Percentiles rank a stretch among this genome's conserved stretches.
Conservation (phyloP, 352 stramenopile genomes). For the Globisporangium apiculatum region DNA sequence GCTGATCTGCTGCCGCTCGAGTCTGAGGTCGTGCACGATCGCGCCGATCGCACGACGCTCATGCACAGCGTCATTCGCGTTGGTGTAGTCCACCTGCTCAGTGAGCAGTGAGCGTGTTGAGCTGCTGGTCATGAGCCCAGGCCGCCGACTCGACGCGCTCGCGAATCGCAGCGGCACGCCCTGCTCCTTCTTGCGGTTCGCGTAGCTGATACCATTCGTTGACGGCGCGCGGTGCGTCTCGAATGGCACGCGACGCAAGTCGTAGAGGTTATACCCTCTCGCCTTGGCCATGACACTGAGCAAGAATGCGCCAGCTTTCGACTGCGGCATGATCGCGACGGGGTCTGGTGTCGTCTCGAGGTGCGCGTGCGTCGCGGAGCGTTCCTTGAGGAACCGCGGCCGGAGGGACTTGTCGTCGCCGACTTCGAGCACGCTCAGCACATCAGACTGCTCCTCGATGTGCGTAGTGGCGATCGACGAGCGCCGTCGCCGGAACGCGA, state of each 20-base stretch:
- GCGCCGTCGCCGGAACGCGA: constrained; percentile 4
- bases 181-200: constrained; percentile 20
- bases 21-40: constrained; percentile 27
- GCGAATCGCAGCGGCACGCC: constrained; percentile 21
- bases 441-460: constrained; percentile 6
- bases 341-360: constrained; percentile 6
- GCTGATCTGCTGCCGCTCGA: constrained; percentile 27
- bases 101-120: constrained; percentile 8
- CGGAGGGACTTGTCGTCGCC: constrained; percentile 31
- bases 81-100: constrained; percentile 15
- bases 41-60: constrained; percentile 10
- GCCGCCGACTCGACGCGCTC: constrained; percentile 8
- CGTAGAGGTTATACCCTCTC: constrained; percentile 10
- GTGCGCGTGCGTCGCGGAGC: constrained; percentile 36
- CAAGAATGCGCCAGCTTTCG: constrained; percentile 53
- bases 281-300: constrained; percentile 37
- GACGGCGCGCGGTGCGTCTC: constrained; percentile 15
- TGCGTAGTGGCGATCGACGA: constrained; percentile 4
- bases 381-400: constrained; percentile 46
- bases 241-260: constrained; percentile 15
- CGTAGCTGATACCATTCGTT: constrained; percentile 25
- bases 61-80: constrained; percentile 4
- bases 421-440: constrained; percentile 8
- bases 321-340: constrained; percentile 26
- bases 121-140: constrained; percentile 2